These are phyloP conservation scores for Scheffersomyces illinoinensis DNA, from an alignment of 1,139 yeast genomes.

Conservation along the genomic window DNA sequence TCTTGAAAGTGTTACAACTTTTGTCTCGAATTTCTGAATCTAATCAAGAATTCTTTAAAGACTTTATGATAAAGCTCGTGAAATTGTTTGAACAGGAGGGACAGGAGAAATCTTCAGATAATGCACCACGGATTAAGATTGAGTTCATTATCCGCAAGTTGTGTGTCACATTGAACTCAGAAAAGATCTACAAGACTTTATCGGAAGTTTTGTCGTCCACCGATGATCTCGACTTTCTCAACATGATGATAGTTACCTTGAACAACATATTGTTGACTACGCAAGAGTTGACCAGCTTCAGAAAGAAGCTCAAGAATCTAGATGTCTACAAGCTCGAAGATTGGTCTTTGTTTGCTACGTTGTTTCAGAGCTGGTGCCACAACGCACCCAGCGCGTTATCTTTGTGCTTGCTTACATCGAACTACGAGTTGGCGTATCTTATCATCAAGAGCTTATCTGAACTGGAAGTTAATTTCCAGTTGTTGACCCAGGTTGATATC, in stretches of 20 bases:
- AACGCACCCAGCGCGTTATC: slow-evolving; percentile 89
- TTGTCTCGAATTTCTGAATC: slow-evolving; percentile 81
- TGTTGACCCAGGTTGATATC: slow-evolving; percentile 76
- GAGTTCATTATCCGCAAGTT: slow-evolving; percentile 83
- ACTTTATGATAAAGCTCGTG: slow-evolving; percentile 72
- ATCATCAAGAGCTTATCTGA: slow-evolving; percentile 76
- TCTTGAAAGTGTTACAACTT: slow-evolving; percentile 72
- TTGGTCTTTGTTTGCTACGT: slow-evolving; percentile 67
- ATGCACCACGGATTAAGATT: slow-evolving; percentile 55
- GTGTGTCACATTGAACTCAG: slow-evolving; percentile 80
- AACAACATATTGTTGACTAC: slow-evolving; percentile 89
- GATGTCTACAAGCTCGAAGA: slow-evolving; percentile 57
- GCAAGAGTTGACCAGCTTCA: slow-evolving; percentile 70
- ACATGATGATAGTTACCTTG: slow-evolving; percentile 81
- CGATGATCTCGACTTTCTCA: slow-evolving; percentile 66
- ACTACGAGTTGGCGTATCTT: slow-evolving; percentile 83
- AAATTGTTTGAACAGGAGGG: slow-evolving; percentile 58
- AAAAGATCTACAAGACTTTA: slow-evolving; percentile 76
- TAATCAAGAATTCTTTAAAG: slow-evolving; percentile 74
- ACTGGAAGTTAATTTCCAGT: slow-evolving; percentile 69
- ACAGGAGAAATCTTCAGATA: slow-evolving; percentile 24
- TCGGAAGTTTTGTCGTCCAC: slow-evolving; percentile 69
- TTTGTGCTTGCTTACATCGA: slow-evolving; percentile 82
- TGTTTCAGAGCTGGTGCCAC: slow-evolving; percentile 91
- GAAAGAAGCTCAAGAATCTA: slow-evolving; percentile 61